A percentile compares a stretch with the other conserved stretches of the same genome.
These are phyloP conservation scores for Capsella bursapastoris DNA, from an alignment of 345 rosid species.

Conservation along the genomic window DNA sequence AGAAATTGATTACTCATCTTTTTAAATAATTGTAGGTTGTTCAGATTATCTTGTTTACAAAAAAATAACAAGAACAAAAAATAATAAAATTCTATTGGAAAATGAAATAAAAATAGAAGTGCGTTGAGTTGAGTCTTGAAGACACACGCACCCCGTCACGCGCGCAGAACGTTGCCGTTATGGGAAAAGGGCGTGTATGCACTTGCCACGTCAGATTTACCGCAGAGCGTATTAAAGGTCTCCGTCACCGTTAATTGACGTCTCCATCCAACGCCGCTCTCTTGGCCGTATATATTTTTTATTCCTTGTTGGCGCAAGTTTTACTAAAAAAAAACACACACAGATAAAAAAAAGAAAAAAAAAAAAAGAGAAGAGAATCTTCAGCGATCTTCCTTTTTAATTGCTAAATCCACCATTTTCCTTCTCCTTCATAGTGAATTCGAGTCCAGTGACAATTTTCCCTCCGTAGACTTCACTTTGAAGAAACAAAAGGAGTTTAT, in stretches of 20 bases:
- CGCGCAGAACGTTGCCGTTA: constrained; percentile 34
- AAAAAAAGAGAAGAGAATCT: not conserved
- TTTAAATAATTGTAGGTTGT: constrained; percentile 11
- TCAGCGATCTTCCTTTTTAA: constrained; percentile 2
- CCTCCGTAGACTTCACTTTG: not conserved
- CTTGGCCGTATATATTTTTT: not conserved
- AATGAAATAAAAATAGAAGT: too few relatives aligned
- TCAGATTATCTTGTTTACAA: not conserved
- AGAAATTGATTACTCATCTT: constrained; percentile 25
- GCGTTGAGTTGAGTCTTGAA: too few relatives aligned
- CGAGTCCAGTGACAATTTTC: constrained; percentile 20
- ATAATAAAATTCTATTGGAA: not conserved
- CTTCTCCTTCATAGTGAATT: not conserved
- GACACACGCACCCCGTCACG: not conserved
- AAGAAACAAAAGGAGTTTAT: not conserved
- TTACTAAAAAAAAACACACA: not conserved
- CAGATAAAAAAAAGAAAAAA: not conserved
- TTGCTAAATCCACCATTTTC: constrained; percentile 9
- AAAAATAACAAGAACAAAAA: not conserved
- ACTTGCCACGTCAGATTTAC: constrained; percentile 32
- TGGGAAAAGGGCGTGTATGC: constrained; percentile 25
- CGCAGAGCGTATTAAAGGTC: constrained; percentile 21
- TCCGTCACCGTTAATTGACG: constrained; percentile 37
- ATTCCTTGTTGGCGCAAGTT: constrained; percentile 40
- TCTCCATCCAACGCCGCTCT: constrained; percentile 38